Conservation (phyloP, 163 green algal species). For the Coccomyxa subellipsoidea region DNA sequence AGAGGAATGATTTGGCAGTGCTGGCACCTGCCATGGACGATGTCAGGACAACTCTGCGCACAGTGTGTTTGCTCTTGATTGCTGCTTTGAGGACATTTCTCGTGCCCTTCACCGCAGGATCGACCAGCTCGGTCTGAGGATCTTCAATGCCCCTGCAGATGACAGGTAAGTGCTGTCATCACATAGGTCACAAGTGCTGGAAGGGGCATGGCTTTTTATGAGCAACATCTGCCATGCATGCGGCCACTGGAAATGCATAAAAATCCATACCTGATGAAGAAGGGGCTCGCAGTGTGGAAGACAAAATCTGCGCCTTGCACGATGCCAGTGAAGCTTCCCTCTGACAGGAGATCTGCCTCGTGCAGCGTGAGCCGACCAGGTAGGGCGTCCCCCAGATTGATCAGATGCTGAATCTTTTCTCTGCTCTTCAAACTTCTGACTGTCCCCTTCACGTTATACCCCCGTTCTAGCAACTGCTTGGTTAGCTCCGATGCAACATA, state of each 20-base stretch:
- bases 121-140: conserved; percentile 56
- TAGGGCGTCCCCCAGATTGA: conserved; percentile 26
- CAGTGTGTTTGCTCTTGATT: conserved; percentile 31
- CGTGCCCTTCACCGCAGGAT: conserved; percentile 69
- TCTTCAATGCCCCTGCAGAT: conserved; percentile 28
- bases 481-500: conserved; percentile 67
- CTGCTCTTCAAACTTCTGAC: conserved; percentile 41
- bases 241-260: no score
- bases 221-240: no score
- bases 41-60: conserved; percentile 72
- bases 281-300: conserved; percentile 78
- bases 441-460: conserved; percentile 57
- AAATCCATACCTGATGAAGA: conserved; percentile 53
- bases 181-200: no score
- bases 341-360: conserved; percentile 57
- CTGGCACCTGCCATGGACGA: conserved; percentile 37
- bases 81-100: conserved; percentile 53
- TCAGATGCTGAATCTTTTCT: conserved; percentile 38
- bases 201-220: no score
- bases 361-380: conserved; percentile 42
- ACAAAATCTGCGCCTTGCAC: conserved; percentile 51
- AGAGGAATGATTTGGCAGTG: not conserved
- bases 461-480: conserved; percentile 57
- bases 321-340: conserved; percentile 52
- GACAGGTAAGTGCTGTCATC: no score